Evolutionary conservation across 129 eudicot genomes (phyloP).

Genomic region (Tanacetum coccineum): DNA sequence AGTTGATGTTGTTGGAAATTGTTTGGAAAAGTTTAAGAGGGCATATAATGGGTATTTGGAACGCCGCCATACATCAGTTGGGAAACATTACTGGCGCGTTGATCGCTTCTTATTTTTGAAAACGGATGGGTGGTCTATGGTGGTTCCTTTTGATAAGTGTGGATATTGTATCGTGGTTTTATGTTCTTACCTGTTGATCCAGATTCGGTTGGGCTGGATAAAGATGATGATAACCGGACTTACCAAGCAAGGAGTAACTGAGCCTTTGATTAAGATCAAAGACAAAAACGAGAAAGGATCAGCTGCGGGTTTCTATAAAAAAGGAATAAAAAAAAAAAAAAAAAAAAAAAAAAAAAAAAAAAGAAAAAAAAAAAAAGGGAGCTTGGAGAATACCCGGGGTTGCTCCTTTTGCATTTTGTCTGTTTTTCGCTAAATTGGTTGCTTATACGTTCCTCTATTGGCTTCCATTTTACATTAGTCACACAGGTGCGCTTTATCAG

Average conservation of each 20-base stretch:
- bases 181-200: conserved; percentile 83
- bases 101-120: conserved; percentile 61
- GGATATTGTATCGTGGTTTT: conserved; percentile 46
- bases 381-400: conserved; percentile 99
- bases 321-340: no score
- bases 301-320: conserved; percentile 71
- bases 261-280: conserved; percentile 44
- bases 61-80: conserved; percentile 85
- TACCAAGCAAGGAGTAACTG: conserved; percentile 39
- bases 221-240: conserved; percentile 39
- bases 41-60: conserved; percentile 94
- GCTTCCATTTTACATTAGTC: no score
- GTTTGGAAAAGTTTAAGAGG: conserved; percentile 97
- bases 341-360: no score
- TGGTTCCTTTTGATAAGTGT: conserved; percentile 59
- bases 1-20: conserved; percentile 91
- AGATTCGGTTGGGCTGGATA: conserved; percentile 52
- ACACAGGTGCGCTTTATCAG: no score
- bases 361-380: no score
- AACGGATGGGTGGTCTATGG: conserved; percentile 99
- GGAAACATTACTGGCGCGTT: conserved; percentile 83
- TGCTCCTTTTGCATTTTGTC: conserved; percentile 85
- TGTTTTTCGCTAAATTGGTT: no score
- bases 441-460: no score
- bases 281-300: conserved; percentile 25